Evolutionary conservation across 805 yeast species (phyloP).

Genomic region (Komagataella phaffii): DNA sequence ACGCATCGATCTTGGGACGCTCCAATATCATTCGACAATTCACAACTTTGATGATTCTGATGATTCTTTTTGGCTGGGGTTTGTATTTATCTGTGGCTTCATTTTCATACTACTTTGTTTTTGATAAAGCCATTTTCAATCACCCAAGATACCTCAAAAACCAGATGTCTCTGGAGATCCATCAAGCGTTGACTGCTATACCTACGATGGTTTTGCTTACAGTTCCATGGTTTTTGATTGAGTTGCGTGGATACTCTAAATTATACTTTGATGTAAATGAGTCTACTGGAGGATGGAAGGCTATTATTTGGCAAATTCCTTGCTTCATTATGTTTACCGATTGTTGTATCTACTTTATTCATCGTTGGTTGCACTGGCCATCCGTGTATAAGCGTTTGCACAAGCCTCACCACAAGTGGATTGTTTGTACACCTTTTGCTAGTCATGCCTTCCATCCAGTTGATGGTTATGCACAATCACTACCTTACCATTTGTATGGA

Average conservation of each 20-base stretch:
- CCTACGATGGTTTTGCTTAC: constrained; percentile 85
- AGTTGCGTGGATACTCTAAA: constrained; percentile 71
- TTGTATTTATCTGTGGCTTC: constrained; percentile 67
- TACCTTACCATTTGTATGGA: constrained; percentile 91
- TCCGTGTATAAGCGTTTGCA: constrained; percentile 72
- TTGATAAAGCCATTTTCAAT: constrained; percentile 81
- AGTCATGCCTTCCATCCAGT: constrained; percentile 98
- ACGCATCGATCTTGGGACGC: constrained; percentile 61
- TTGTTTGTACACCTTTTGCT: constrained; percentile 96
- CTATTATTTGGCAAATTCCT: constrained; percentile 56
- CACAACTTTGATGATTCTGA: constrained; percentile 50
- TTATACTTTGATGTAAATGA: constrained; percentile 57
- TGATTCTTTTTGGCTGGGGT: constrained; percentile 78
- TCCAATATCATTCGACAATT: constrained; percentile 61
- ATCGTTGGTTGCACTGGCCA: constrained; percentile 92
- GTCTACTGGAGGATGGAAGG: constrained; percentile 54
- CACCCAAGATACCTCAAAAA: constrained; percentile 94
- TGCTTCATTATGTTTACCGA: constrained; percentile 86
- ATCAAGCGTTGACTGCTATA: constrained; percentile 66
- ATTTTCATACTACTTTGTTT: constrained; percentile 63
- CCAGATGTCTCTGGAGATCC: constrained; percentile 77
- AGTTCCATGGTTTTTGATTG: constrained; percentile 80
- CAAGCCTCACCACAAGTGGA: constrained; percentile 99
- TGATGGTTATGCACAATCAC: constrained; percentile 86
- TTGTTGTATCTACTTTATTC: constrained; percentile 81